Conservation (phyloP, 768 basidiomycete genomes). For the Phallus indusiatus region DNA sequence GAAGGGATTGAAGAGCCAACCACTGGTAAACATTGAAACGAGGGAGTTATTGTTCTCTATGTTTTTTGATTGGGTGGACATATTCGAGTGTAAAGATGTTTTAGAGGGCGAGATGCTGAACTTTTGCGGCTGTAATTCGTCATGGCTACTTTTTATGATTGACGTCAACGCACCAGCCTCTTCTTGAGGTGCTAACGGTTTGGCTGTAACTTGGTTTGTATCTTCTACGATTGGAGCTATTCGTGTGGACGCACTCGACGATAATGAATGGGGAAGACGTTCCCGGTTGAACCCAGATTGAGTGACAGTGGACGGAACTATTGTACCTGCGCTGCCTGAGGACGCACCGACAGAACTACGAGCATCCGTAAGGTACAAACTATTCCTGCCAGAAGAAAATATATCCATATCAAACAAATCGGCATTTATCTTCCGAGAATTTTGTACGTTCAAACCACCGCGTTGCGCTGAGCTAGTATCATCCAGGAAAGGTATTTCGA, state of each 20-base stretch:
- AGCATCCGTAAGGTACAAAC: slow-evolving; percentile 16
- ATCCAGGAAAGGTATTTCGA: slow-evolving; percentile 74
- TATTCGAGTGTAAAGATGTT: slow-evolving; percentile 50
- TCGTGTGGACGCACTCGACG: slow-evolving; percentile 33
- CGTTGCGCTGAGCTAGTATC: slow-evolving; percentile 27
- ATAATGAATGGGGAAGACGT: slow-evolving; percentile 33
- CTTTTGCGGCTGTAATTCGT: slow-evolving; percentile 14
- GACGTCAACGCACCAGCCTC: not conserved
- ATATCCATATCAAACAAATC: slow-evolving; percentile 67
- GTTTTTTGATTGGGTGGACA: slow-evolving; percentile 29
- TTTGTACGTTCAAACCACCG: slow-evolving; percentile 27
- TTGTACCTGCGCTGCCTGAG: slow-evolving; percentile 26
- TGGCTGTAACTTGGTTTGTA: not conserved
- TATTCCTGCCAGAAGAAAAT: slow-evolving; percentile 44
- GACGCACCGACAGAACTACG: slow-evolving; percentile 33
- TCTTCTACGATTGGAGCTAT: slow-evolving; percentile 60
- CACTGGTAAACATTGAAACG: slow-evolving; percentile 54
- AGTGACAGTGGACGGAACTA: slow-evolving; percentile 24
- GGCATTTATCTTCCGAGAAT: slow-evolving; percentile 45
- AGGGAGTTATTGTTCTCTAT: slow-evolving; percentile 22
- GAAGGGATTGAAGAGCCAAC: slow-evolving; percentile 78
- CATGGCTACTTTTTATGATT: slow-evolving; percentile 13
- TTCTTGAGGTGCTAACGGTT: not conserved
- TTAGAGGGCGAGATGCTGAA: slow-evolving; percentile 58
- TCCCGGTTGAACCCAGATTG: slow-evolving; percentile 32